phyloP scores from a whole-genome alignment of 2,329 filamentous ascomycete species.

The Pseudogymnoascus pannorum region DNA sequence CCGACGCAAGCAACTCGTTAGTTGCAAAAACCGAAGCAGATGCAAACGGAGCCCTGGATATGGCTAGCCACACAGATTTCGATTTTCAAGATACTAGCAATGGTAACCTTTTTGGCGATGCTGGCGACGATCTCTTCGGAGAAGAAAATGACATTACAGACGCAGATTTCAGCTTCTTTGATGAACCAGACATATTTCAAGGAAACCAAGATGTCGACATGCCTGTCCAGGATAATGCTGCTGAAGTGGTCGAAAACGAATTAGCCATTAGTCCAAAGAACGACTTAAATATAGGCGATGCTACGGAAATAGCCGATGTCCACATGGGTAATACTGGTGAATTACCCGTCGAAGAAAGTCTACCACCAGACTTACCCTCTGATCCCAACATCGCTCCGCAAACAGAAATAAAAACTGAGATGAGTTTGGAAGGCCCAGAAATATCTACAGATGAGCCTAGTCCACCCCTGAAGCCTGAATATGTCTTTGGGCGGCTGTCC shows the following conservation, averaged over 20 bases:
- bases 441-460: neutral
- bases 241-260: neutral
- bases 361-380: neutral
- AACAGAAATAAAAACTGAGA: neutral
- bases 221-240: slow-evolving; percentile 6
- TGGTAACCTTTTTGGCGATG: slow-evolving; percentile 59
- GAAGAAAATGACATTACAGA: slow-evolving; percentile 66
- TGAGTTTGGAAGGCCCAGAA: neutral
- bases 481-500: slow-evolving; percentile 9
- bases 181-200: slow-evolving; percentile 44
- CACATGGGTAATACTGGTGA: neutral
- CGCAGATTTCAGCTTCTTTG: slow-evolving; percentile 78
- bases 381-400: neutral
- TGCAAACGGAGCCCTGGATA: neutral
- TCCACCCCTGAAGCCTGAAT: slow-evolving; percentile 8
- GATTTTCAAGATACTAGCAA: slow-evolving; percentile 33
- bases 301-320: neutral
- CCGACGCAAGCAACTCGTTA: neutral
- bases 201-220: slow-evolving; percentile 18
- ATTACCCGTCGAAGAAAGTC: neutral
- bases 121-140: slow-evolving; percentile 64
- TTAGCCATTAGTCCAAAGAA: neutral
- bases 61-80: neutral
- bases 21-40: neutral
- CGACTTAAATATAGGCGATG: neutral